Evolutionary conservation across 1,139 yeast genomes (phyloP), one percentile per base, ranked within the genome.

Genomic region (Entelexis paramagnoliae): DNA sequence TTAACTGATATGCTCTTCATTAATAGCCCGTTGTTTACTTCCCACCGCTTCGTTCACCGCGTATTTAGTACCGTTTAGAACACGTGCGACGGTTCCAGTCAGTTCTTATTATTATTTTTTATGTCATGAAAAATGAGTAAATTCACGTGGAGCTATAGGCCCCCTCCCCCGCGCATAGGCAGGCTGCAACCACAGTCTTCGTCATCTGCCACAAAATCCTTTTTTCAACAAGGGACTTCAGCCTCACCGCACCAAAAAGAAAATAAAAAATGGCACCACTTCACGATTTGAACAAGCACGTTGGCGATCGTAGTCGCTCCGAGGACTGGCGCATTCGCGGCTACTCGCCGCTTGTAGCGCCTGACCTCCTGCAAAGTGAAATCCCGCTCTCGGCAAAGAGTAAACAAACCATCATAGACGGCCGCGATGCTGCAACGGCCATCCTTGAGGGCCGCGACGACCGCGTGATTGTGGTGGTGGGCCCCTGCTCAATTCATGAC

Each of bases 401-500:
- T 51, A 77, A 76, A 59, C 71, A 77, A 49, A 79, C 73, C 54
- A 86, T 91, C 51, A 66, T 82, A 48, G 72, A 75, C 50, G 96
- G 95, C 33, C 80, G 98, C 69, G 78, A 83, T 59, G 80, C 78
- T 33, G 82, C 94, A 1, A 78, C 80, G 49, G 77, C 78, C 46
- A 79, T 87, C 54, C 68, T 87, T 55, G 75, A 78, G 56, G 95
- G 94, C 48, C 73, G 75, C 55, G 94, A 84, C 62, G 96, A 87
- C 68, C 76, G 95, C 62, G 70, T 85, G 58, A 73, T 87, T 35
- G 77, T 87, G 33, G 87, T 91, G 48, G 83, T 91, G 58, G 98
- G 98, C 1, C 98, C 98, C 55, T 91, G 98, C 68, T 91, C 97
- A 6, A 81, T 91, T 60, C 97, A 91, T 65, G 98, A 91, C 67